phyloP scores from a whole-genome alignment of 768 basidiomycete species.

The Suillus luteus region DNA sequence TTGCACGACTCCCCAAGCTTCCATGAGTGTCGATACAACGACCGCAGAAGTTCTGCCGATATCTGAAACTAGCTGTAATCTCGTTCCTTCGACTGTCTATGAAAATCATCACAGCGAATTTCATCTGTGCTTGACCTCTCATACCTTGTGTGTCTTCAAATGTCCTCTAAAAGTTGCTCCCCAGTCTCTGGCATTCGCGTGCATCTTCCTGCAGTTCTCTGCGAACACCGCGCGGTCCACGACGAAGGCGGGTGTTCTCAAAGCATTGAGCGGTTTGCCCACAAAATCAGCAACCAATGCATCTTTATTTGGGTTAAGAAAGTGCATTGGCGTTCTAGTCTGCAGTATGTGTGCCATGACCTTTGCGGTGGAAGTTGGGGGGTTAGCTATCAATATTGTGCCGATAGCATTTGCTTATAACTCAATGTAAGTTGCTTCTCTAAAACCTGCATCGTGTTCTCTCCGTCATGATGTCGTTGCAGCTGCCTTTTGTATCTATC shows the following conservation, averaged over 20 bases:
- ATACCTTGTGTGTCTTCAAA: conserved; percentile 82
- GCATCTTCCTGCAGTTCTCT: conserved; percentile 75
- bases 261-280: conserved; percentile 52
- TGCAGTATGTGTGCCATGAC: conserved; percentile 37
- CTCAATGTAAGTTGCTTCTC: neutral
- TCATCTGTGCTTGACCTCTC: conserved; percentile 3
- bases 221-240: conserved; percentile 75
- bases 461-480: neutral
- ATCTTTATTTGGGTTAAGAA: conserved; percentile 48
- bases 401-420: conserved; percentile 1
- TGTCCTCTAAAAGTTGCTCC: conserved; percentile 78
- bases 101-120: conserved; percentile 14
- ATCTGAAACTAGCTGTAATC: conserved; percentile 62
- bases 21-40: conserved; percentile 81
- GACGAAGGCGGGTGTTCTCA: conserved; percentile 78
- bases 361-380: neutral
- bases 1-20: conserved; percentile 73
- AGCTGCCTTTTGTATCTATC: conserved; percentile 1
- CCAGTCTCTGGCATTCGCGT: conserved; percentile 62
- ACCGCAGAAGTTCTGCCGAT: conserved; percentile 59
- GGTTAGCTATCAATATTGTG: neutral
- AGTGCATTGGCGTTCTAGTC: conserved; percentile 47
- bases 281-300: conserved; percentile 55
- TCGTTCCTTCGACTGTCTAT: conserved; percentile 75
- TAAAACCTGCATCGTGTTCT: neutral